These are phyloP conservation scores for Fistulifera pelliculosa DNA, from an alignment of 108 stramenopile species.

Conservation along the genomic window DNA sequence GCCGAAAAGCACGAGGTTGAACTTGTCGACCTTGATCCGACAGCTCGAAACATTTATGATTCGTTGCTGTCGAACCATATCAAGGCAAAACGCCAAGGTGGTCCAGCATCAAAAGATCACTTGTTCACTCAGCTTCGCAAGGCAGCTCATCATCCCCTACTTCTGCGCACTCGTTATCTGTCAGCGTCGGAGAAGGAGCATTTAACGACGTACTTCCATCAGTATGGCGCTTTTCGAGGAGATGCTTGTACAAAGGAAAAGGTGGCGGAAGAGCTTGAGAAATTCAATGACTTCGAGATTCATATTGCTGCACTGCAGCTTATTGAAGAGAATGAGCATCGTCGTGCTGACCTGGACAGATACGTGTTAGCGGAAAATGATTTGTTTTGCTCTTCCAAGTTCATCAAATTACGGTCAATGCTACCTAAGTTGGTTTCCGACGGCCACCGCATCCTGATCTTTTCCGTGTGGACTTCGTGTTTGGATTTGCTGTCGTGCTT, in stretches of 20 bases:
- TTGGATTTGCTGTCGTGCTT: slow-evolving; percentile 78
- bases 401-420: slow-evolving; percentile 42
- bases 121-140: slow-evolving; percentile 94
- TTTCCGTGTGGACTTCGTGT: slow-evolving; percentile 84
- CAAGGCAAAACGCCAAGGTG: slow-evolving; percentile 15
- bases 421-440: slow-evolving; percentile 40
- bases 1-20: slow-evolving; percentile 41
- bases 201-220: slow-evolving; percentile 39
- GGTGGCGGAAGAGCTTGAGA: slow-evolving; percentile 69
- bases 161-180: slow-evolving; percentile 73
- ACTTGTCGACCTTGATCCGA: slow-evolving; percentile 30
- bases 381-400: slow-evolving; percentile 72
- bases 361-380: slow-evolving; percentile 48
- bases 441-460: slow-evolving; percentile 71
- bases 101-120: slow-evolving; percentile 23
- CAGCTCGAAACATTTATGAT: slow-evolving; percentile 27
- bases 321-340: slow-evolving; percentile 50
- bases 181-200: slow-evolving; percentile 35
- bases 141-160: slow-evolving; percentile 92
- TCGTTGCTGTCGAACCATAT: slow-evolving; percentile 27
- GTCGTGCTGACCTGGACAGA: slow-evolving; percentile 32
- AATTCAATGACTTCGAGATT: slow-evolving; percentile 81
- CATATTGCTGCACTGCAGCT: slow-evolving; percentile 67
- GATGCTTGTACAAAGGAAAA: slow-evolving; percentile 55
- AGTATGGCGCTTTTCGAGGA: slow-evolving; percentile 64